Base-by-base conservation (phyloP, 768 basidiomycete genomes). In the Naganishia onofrii region DNA sequence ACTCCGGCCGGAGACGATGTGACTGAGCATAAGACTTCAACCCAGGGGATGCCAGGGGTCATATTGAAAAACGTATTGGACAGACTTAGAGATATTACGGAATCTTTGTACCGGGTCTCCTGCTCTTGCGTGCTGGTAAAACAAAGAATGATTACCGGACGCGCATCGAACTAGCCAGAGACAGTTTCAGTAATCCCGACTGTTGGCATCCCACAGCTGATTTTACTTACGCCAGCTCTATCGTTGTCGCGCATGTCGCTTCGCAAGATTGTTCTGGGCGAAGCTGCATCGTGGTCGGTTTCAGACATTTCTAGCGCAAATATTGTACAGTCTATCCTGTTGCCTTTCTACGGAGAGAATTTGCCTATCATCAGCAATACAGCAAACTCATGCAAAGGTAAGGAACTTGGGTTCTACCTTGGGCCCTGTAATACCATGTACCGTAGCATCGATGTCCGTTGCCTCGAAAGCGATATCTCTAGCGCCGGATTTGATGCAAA, bases 1-100 rank as follows among this genome's bases (percentile, higher is more conserved):
- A 93, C 95, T 26, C 91, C 93, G 55, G 91, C 90, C 4, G 96
- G 96, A 31, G 92, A 87, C 78, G 91, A 92, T 21, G 83, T 82
- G 75, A 93, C 94, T 0, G 69, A 63, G 2, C 78, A 80, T 2
- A 98, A 73, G 71, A 92, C 90, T 6, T 82, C 75, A 10, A 86
- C 78, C 86, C 89, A 91, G 3, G 79, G 75, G 44, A 89, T 72
- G 74, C 93, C 87, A 5, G 90, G 85, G 29, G 84, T 84, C 3
- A 88, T 72, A 68, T 85, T 86, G 72, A 85, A 85, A 29, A 63
- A 63, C 29, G 38, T 63, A 28, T 44, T 63, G 36, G 60, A 44
- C 2, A 0, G 87, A 23, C 28, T 89, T 70, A 90, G 86, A 23
- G 88, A 88, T 70, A 83, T 85, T 19, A 91, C 75, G 10, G 85